Conservation (phyloP, 139 green algal genomes). For the Tetraselmis striata region DNA sequence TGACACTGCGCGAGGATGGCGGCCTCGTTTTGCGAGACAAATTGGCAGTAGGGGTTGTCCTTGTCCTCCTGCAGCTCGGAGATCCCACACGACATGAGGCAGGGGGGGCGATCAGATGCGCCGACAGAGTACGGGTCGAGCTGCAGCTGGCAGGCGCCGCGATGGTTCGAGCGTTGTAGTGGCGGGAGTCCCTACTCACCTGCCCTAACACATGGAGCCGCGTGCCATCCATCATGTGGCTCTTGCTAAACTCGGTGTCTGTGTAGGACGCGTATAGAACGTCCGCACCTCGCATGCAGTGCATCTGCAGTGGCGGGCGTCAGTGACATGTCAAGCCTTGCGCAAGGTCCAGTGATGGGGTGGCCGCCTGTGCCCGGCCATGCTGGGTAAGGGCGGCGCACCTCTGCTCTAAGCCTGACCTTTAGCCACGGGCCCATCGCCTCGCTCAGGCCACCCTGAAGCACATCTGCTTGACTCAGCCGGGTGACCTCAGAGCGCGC, state of each 20-base stretch:
- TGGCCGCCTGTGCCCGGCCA: too few relatives aligned
- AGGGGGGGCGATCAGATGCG: too few relatives aligned
- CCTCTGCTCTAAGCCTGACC: neutral
- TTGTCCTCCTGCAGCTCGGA: neutral
- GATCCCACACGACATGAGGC: too few relatives aligned
- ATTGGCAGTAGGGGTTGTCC: neutral
- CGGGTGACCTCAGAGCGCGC: neutral
- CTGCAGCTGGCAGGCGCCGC: too few relatives aligned
- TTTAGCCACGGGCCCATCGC: neutral
- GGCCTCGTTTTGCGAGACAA: neutral
- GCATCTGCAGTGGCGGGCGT: neutral
- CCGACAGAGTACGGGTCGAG: too few relatives aligned
- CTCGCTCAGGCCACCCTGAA: neutral
- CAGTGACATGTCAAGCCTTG: neutral
- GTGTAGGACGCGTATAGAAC: neutral
- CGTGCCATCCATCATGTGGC: neutral
- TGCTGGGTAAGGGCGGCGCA: too few relatives aligned
- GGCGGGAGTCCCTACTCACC: too few relatives aligned
- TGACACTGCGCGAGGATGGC: neutral
- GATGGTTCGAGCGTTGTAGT: too few relatives aligned
- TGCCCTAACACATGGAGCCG: neutral
- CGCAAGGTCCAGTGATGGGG: neutral
- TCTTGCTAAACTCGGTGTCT: neutral
- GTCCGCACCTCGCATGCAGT: neutral
- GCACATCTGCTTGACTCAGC: neutral